phyloP scores from a whole-genome alignment of 1,139 yeast genomes.

The Magnusiomyces sp. region DNA sequence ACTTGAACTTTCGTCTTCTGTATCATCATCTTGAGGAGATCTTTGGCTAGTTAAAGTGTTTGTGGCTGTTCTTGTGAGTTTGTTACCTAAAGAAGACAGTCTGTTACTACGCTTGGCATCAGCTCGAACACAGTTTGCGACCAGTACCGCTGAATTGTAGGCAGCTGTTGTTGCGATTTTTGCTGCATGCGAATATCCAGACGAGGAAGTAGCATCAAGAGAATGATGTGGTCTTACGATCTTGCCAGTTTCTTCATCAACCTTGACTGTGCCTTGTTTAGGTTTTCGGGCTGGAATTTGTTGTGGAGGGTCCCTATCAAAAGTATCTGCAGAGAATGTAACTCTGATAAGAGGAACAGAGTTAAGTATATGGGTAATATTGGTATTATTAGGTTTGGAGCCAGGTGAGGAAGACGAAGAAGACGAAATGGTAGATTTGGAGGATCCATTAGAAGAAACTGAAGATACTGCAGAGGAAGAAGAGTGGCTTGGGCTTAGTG shows the following conservation, averaged over 20 bases:
- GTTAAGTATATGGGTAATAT: conserved; percentile 13
- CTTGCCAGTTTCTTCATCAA: conserved; percentile 32
- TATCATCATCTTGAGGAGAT: background rate
- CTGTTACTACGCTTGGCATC: conserved; percentile 4
- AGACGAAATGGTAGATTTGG: background rate
- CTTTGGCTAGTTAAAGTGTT: background rate
- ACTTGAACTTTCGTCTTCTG: conserved; percentile 1
- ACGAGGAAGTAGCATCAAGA: conserved; percentile 17
- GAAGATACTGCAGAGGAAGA: too few relatives aligned
- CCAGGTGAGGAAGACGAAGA: background rate
- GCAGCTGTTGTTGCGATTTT: conserved; percentile 29
- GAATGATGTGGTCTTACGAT: conserved; percentile 22
- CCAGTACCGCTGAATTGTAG: conserved; percentile 28
- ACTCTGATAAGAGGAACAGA: conserved; percentile 35
- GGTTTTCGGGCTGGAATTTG: conserved; percentile 89
- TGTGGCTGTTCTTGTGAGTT: too few relatives aligned
- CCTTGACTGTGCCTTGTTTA: conserved; percentile 65
- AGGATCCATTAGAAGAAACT: background rate
- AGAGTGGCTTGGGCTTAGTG: too few relatives aligned
- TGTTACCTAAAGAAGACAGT: background rate
- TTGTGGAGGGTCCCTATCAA: conserved; percentile 81
- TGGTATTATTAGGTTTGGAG: conserved; percentile 8
- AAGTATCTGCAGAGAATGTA: conserved; percentile 61
- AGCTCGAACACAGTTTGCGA: conserved; percentile 22
- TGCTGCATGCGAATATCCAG: conserved; percentile 21